These are phyloP conservation scores for Jacaranda mimosifolia DNA, from an alignment of 257 asterid genomes.

Conservation along the genomic window DNA sequence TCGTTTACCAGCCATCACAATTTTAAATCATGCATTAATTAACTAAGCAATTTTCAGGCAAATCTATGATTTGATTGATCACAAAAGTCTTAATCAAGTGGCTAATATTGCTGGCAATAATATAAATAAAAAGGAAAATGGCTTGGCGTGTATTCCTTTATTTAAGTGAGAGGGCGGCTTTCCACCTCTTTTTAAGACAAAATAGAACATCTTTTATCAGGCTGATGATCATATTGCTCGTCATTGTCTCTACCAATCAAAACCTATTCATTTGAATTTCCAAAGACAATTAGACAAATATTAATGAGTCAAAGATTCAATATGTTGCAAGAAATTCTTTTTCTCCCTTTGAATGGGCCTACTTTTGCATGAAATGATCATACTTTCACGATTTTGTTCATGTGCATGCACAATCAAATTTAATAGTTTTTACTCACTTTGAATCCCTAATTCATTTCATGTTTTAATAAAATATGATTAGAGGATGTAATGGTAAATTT, in stretches of 20 bases:
- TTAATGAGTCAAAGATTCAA: slow-evolving; percentile 21
- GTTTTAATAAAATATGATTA: background rate
- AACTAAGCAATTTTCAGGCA: background rate
- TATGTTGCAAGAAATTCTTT: slow-evolving; percentile 29
- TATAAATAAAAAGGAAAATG: background rate
- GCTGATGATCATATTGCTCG: slow-evolving; percentile 17
- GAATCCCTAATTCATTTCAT: no score
- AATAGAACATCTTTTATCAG: slow-evolving; percentile 8
- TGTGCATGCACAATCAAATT: slow-evolving; percentile 27
- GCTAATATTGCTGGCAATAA: no score
- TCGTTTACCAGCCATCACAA: no score
- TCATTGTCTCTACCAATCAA: slow-evolving; percentile 14
- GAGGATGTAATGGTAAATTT: background rate
- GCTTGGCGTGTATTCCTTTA: slow-evolving; percentile 23
- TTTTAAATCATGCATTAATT: background rate
- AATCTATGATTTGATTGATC: slow-evolving; percentile 30
- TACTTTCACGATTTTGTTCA: background rate
- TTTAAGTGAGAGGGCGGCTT: slow-evolving; percentile 37
- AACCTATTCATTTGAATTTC: slow-evolving; percentile 29
- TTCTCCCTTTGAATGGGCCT: slow-evolving; percentile 33
- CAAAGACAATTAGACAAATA: slow-evolving; percentile 33
- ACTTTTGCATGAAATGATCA: slow-evolving; percentile 31
- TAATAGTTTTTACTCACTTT: no score
- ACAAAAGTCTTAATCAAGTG: background rate
- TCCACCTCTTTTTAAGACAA: slow-evolving; percentile 36